Evolutionary conservation across 2,329 filamentous ascomycete species (phyloP), one percentile per base, ranked within the genome.

Genomic region (Arthrobotrys musiformis): DNA sequence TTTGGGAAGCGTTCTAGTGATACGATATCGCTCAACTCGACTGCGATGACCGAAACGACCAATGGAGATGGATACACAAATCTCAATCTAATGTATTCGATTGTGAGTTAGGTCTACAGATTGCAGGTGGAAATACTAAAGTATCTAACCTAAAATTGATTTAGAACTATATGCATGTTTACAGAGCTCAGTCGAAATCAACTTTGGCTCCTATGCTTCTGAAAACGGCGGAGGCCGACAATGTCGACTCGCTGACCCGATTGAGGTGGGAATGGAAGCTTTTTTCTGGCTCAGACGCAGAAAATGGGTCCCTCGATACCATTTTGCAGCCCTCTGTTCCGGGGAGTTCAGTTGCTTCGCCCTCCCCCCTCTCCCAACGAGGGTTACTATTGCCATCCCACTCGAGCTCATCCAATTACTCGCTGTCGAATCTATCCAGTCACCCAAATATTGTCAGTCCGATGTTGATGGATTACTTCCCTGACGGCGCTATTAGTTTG

Each of bases 221-320:
- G 28, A 81, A 81, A 48, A 79, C 80, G 24, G 80, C 79, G 50
- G 78, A 76, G 19, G 79, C 80, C 24, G 80, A 81, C 37, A 80
- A 81, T 28, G 77, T 81, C 8, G 80, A 81, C 50, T 81, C 80
- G 33, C 63, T 81, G 37, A 80, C 80, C 50, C 78, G 80, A 19
- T 78, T 81, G 19, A 79, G 80, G 37, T 79, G 80, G 66, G 80
- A 81, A 72, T 81, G 80, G 80, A 81, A 79, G 50, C 68, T 81
- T 15, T 79, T 81, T 62, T 81, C 80, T 9, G 78, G 78, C 11
- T 56, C 63, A 26, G 54, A 66, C 35, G 54, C 68, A 4, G 74
- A 78, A 11, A 66, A 58, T 30, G 66, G 73, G 11, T 66, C 74
- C 26, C 40, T 40, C 58, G 30, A 61, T 54, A 60, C 64, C 11